phyloP scores from a whole-genome alignment of 164 flowering plant genomes.

The Sextonia rubra region DNA sequence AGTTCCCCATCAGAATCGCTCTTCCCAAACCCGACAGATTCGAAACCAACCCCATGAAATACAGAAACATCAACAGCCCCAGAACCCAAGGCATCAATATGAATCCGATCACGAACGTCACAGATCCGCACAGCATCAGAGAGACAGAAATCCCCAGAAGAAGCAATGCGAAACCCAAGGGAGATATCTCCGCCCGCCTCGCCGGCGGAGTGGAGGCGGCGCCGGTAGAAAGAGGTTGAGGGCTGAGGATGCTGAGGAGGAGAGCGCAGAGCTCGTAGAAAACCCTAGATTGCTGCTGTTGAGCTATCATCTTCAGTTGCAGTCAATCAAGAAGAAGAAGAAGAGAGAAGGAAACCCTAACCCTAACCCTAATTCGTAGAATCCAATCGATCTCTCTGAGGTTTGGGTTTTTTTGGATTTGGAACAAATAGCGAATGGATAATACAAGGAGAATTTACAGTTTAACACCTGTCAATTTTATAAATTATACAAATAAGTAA shows the following conservation, averaged over 20 bases:
- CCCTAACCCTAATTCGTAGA: too few species aligned
- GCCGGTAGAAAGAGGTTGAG: slow-evolving; percentile 39
- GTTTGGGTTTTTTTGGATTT: background rate
- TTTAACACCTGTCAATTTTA: too few species aligned
- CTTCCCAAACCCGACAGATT: slow-evolving; percentile 58
- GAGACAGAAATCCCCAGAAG: slow-evolving; percentile 79
- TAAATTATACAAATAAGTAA: too few species aligned
- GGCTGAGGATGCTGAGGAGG: slow-evolving; percentile 50
- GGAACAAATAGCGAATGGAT: slow-evolving; percentile 2
- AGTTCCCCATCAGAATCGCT: slow-evolving; percentile 36
- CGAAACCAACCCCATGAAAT: slow-evolving; percentile 69
- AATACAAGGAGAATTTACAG: background rate
- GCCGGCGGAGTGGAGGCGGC: slow-evolving; percentile 2
- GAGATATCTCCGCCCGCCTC: slow-evolving; percentile 41
- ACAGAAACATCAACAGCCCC: slow-evolving; percentile 67
- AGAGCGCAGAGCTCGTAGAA: slow-evolving; percentile 69
- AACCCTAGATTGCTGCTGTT: slow-evolving; percentile 56
- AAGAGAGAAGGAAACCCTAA: background rate
- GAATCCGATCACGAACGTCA: slow-evolving; percentile 88
- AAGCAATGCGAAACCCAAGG: slow-evolving; percentile 79
- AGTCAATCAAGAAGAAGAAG: background rate
- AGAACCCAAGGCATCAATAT: slow-evolving; percentile 97
- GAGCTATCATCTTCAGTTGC: slow-evolving; percentile 36
- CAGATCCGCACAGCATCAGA: slow-evolving; percentile 92
- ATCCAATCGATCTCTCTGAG: too few species aligned